Base-by-base conservation (phyloP, 139 green algal species). In the Tetraselmis chui region DNA sequence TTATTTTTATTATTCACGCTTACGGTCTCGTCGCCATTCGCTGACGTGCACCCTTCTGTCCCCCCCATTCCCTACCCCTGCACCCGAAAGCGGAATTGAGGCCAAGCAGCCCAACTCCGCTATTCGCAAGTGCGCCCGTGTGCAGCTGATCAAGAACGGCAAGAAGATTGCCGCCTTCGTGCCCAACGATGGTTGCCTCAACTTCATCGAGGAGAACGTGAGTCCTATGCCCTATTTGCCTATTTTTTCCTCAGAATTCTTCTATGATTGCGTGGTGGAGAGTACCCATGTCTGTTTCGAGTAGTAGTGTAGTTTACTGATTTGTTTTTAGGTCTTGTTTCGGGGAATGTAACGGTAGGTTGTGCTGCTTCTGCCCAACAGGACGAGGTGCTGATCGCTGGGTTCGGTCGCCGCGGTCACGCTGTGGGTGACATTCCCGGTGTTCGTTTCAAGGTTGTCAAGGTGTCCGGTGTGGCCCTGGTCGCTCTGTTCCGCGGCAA, bases 61-160 rank as follows among this genome's bases (percentile, higher is more conserved):
- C 45, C 45, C 45, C 76, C 45, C 58, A 2, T 29, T 45, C 28
- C 32, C 32, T 82, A 29, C 76, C n/a, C 30, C 31, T 67, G 18
- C 30, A 2, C 67, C 2, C 30, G 45, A 88, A 91, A 97, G 93
- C 85, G 97, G 97, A 85, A 99, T 99, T 94, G 97, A 99, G 94
- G 97, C 97, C 84, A 99, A 99, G 92, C 97, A 99, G 97, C 97
- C 97, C 85, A 99, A 99, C 94, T 99, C 96, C 45, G 97, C 97
- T 84, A 99, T 99, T 85, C 95, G 97, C 80, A 99, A 99, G 94
- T 99, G 97, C 88, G 95, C 94, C 25, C 94, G 97, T 89, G 97
- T 99, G 85, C 97, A 99, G 95, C 96, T 99, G 79, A 99, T 99
- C 93, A 99, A 99, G 95, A 99, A 99, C 90, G 97, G 96, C 87